Base-by-base conservation (phyloP, 108 stramenopile genomes). In the Nitzschia palea region DNA sequence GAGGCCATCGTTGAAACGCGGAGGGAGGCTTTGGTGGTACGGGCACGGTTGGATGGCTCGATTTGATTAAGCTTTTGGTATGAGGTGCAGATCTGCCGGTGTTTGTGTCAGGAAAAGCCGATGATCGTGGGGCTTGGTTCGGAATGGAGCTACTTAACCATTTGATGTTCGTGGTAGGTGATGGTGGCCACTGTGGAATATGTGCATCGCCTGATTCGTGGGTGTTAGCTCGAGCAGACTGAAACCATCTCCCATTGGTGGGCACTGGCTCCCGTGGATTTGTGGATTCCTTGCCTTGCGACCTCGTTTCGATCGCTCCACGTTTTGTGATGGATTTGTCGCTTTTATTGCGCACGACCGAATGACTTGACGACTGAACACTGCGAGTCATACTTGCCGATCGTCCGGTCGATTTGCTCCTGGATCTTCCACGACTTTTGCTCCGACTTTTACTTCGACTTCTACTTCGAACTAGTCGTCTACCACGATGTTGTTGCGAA, bases 1-100 rank as follows among this genome's bases (percentile, higher is more conserved):
- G 54, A 5, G 54, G 54, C 54, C 54, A 55, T 8, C 54, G 47
- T 20, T 48, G 47, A 48, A 48, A 48, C 15, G 47, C 47, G 4
- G 47, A 48, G 4, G 47, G 5, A 20, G 47, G 22, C n/a, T n/a
- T n/a, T 20, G 47, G 4, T 18, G 18, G 18, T 4, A 20, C 47
- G 6, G 37, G 37, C 37, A 40, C 37, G n/a, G n/a, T n/a, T n/a
- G n/a, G n/a, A n/a, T n/a, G n/a, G n/a, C n/a, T n/a, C n/a, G n/a
- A n/a, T n/a, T n/a, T n/a, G n/a, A n/a, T n/a, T n/a, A n/a, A n/a
- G n/a, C n/a, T n/a, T n/a, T n/a, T 40, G 37, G 12, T 40, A 12
- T 40, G 10, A 12, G 37, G 6, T 6, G 37, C 47, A 18, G 18
- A 18, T 8, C 18, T 10, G n/a, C 15, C 9, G 47, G 47, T 5